These are phyloP conservation scores for Yamadazyma aaseri DNA, from an alignment of 1,139 yeast genomes.

Conservation along the genomic window DNA sequence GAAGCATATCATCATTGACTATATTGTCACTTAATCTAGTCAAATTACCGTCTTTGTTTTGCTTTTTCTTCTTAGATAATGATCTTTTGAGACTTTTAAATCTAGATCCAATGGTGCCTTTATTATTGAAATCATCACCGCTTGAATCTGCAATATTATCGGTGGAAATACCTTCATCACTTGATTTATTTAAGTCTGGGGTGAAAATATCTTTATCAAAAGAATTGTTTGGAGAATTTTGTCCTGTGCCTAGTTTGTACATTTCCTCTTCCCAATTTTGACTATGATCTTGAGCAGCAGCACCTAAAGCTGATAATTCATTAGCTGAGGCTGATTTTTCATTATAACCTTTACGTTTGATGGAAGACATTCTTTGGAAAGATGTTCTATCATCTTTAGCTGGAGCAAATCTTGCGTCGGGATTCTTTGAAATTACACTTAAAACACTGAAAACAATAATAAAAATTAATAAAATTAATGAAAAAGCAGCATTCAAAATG, in stretches of 20 bases:
- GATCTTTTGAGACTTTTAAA: slow-evolving; percentile 22
- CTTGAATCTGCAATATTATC: slow-evolving; percentile 11
- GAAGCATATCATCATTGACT: slow-evolving; percentile 13
- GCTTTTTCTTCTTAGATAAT: slow-evolving; percentile 23
- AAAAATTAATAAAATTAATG: slow-evolving; percentile 60
- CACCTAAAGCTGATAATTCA: slow-evolving; percentile 65
- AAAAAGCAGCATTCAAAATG: slow-evolving; percentile 73
- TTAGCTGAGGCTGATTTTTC: slow-evolving; percentile 11
- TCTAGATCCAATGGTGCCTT: slow-evolving; percentile 20
- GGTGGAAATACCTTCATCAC: slow-evolving; percentile 7
- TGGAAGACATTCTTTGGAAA: slow-evolving; percentile 60
- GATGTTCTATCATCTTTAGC: slow-evolving; percentile 83
- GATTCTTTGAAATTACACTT: slow-evolving; percentile 67
- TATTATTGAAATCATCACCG: slow-evolving; percentile 15
- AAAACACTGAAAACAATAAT: slow-evolving; percentile 57
- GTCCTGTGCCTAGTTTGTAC: slow-evolving; percentile 43
- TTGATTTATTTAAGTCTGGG: slow-evolving; percentile 22
- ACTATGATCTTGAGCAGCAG: slow-evolving; percentile 71
- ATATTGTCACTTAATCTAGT: slow-evolving; percentile 39
- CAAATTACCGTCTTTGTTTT: slow-evolving; percentile 15
- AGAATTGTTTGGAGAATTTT: slow-evolving; percentile 13
- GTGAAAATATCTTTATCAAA: slow-evolving; percentile 22
- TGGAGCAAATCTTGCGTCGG: slow-evolving; percentile 80
- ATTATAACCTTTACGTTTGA: slow-evolving; percentile 21
- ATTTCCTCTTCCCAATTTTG: slow-evolving; percentile 69